Percentiles rank a stretch among this genome's conserved stretches.
phyloP scores from a whole-genome alignment of 2,329 filamentous ascomycete genomes.

The Xylaria sp. region DNA sequence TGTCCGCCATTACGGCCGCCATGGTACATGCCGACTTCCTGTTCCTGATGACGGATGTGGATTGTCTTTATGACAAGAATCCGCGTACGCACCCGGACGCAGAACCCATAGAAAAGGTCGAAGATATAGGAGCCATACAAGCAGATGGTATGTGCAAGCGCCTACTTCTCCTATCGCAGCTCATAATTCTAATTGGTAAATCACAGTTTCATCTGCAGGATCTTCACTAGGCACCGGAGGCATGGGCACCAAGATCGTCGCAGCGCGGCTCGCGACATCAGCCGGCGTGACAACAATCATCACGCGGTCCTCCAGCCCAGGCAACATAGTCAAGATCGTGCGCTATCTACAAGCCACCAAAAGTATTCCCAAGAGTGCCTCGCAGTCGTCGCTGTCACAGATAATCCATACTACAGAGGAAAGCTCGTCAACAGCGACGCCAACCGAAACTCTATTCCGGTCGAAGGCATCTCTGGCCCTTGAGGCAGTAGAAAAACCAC shows the following conservation, averaged over 20 bases:
- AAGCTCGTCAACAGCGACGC: constrained; percentile 44
- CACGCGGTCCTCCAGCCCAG: constrained; percentile 90
- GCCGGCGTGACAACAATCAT: constrained; percentile 97
- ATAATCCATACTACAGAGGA: constrained; percentile 38
- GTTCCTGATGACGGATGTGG: constrained; percentile 98
- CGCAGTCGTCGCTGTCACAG: constrained; percentile 36
- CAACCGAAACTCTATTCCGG: constrained; percentile 52
- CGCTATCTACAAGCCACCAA: constrained; percentile 77
- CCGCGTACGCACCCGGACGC: constrained; percentile 87
- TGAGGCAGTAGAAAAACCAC: constrained; percentile 57
- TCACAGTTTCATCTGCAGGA: constrained; percentile 83
- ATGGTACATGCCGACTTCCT: constrained; percentile 98
- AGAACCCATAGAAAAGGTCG: constrained; percentile 88
- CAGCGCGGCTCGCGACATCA: constrained; percentile 89
- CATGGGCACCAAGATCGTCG: constrained; percentile 97
- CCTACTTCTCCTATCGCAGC: not conserved
- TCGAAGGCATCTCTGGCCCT: constrained; percentile 58
- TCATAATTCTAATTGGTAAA: constrained; percentile 2
- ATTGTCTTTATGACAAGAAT: constrained; percentile 97
- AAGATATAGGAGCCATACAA: constrained; percentile 83
- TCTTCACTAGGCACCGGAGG: constrained; percentile 92
- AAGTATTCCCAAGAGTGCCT: constrained; percentile 48
- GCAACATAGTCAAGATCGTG: constrained; percentile 90
- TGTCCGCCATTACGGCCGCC: constrained; percentile 94
- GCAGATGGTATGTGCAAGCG: constrained; percentile 73